phyloP scores from a whole-genome alignment of 176 grass and related monocot species.

The Otatea glauca region DNA sequence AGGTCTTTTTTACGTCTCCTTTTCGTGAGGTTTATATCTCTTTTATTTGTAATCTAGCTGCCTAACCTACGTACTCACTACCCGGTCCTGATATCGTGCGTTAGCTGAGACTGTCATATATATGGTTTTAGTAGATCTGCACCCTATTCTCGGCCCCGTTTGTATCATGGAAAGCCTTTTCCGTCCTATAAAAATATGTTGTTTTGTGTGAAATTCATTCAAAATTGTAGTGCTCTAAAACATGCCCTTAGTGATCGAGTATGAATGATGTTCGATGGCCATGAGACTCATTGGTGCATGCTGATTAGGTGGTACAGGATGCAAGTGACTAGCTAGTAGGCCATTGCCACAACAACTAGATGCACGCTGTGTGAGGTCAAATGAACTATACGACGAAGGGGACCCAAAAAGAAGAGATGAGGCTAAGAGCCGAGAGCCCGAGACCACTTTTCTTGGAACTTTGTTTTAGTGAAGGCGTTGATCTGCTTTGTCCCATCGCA shows the following conservation, averaged over 20 bases:
- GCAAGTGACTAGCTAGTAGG: neutral
- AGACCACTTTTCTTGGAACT: constrained; percentile 42
- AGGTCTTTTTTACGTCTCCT: neutral
- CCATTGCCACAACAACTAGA: neutral
- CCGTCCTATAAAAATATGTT: neutral
- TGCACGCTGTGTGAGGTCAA: neutral
- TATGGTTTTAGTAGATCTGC: too few species aligned
- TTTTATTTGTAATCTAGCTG: too few species aligned
- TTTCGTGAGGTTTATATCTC: too few species aligned
- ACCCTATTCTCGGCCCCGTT: too few species aligned
- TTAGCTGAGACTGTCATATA: too few species aligned
- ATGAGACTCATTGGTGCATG: neutral
- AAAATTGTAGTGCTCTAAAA: neutral
- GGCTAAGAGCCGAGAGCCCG: neutral
- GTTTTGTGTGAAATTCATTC: neutral
- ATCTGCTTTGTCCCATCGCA: neutral
- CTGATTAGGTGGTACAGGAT: neutral
- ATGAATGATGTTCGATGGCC: neutral
- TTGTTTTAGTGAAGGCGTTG: constrained; percentile 31
- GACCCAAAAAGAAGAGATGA: neutral
- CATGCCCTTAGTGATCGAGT: neutral
- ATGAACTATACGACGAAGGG: neutral
- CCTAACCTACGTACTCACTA: too few species aligned
- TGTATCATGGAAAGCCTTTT: too few species aligned
- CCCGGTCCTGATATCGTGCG: too few species aligned